A percentile compares a stretch with the other conserved stretches of the same genome.
Evolutionary conservation across 2,329 filamentous ascomycete genomes (phyloP).

Genomic region (Colletotrichum cordylinicola): DNA sequence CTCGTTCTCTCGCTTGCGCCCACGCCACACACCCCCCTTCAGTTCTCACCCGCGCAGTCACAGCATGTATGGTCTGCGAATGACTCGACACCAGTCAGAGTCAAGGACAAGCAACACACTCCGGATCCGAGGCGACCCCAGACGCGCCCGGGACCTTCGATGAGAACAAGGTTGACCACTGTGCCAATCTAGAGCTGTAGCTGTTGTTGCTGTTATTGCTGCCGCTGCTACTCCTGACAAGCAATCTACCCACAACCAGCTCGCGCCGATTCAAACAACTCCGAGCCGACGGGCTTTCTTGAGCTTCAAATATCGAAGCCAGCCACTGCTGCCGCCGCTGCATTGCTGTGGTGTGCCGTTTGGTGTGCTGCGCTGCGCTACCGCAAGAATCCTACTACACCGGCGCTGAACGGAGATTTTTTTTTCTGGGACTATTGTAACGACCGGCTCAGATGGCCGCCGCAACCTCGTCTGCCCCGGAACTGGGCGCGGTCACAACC

Average conservation of each 20-base stretch:
- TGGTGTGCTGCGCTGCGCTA: background rate
- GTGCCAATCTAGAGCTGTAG: slow-evolving; percentile 7
- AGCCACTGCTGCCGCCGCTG: slow-evolving; percentile 6
- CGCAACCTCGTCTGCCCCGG: slow-evolving; percentile 10
- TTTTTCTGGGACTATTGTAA: background rate
- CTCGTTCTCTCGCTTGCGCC: slow-evolving; percentile 4
- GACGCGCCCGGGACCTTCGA: background rate
- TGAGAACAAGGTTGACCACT: slow-evolving; percentile 3
- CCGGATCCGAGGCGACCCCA: slow-evolving; percentile 11
- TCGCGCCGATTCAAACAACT: background rate
- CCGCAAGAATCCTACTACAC: background rate
- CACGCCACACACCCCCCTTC: background rate
- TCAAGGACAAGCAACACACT: slow-evolving; percentile 10
- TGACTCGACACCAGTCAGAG: slow-evolving; percentile 21
- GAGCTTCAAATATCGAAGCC: slow-evolving; percentile 11
- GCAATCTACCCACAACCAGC: background rate
- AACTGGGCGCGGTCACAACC: slow-evolving; percentile 1
- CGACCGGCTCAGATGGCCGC: slow-evolving; percentile 9
- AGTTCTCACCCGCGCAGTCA: slow-evolving; percentile 5
- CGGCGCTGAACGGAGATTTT: slow-evolving; percentile 7
- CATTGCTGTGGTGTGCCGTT: slow-evolving; percentile 4
- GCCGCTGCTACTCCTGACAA: background rate
- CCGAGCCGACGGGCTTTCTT: background rate
- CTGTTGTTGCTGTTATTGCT: background rate
- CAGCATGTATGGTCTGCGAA: slow-evolving; percentile 18